Evolutionary conservation across 768 basidiomycete species (phyloP), one percentile per base, ranked within the genome.

Genomic region (Auricularia heimuer): DNA sequence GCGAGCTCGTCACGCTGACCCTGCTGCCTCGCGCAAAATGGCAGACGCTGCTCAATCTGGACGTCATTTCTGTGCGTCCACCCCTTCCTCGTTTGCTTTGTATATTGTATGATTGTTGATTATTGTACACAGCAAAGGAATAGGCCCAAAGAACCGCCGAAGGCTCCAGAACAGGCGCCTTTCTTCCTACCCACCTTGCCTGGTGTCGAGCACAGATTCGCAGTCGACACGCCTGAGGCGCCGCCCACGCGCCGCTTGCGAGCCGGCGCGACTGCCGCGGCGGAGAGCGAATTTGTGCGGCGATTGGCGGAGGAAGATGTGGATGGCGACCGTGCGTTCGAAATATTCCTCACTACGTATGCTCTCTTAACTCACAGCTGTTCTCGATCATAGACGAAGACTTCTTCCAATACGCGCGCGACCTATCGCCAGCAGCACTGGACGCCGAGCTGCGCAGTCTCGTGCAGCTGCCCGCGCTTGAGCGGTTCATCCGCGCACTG

Each of bases 11-110:
- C 62, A 98, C 97, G 1, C 78, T 99, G 21, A 95, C 96, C 4
- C 79, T 95, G 29, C 81, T 98, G 47, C 97, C 97, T 16, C 87
- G 95, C 45, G 87, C 93, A 14, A 82, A 90, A 70, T 99, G 97
- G 97, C 94, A 97, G 75, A 95, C 97, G 0, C 77, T 99, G n/a
- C 81, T 99, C 65, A 97, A 97, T 71, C 80, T 99, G 18, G 97
- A 98, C 69, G 87, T 93, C 36, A 98, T 98, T 67, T 88, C 92
- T 74, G 92, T 90, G 68, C 45, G 82, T 75, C 21, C 18, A n/a
- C 47, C 47, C 6, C 44, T 34, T 36, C 62, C 21, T 35, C 29
- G 16, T 18, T 11, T n/a, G 18, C 10, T 51, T 18, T 51, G 42
- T 6, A 18, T 11, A 10, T 18, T 24, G 7, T n/a, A 34, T 18